Base-by-base conservation (phyloP, 2,329 filamentous ascomycete species). In the Claviceps sp. region DNA sequence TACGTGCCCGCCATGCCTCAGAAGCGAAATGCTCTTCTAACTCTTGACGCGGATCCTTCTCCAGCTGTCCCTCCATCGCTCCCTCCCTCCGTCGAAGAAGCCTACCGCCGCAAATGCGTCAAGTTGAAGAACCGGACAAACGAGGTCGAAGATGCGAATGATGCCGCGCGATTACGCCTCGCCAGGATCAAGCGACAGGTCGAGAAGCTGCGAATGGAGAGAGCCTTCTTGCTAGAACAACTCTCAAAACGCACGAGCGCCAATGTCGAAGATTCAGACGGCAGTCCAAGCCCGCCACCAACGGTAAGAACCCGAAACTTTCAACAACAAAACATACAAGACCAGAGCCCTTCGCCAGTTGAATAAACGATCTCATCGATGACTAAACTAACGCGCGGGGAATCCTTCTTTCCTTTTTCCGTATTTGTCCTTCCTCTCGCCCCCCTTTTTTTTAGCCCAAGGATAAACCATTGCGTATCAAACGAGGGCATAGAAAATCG, bases 31-130 rank as follows among this genome's bases (percentile, higher is more conserved):
- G 58, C 60, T 50, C 58, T 61, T 50, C 58, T 64, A 52, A 64
- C 67, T 60, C 62, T 66, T 70, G 65, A 72, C 62, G 34, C 13
- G 3, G 7, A 26, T 26, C 56, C 59, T 51, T 53, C 66, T 58
- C 59, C 62, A 55, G 70, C 72, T 55, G 72, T 79, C 51, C 80
- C 80, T 34, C 79, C 81, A 16, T 70, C 80, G 42, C 74, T 85
- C 4, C 89, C 91, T 19, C 91, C 93, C 16, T 95, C 89, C 16
- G 89, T 97, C 56, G 91, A 98, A 70, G 85, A 91, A 66, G 90
- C 91, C 49, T 98, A 97, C 70, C 89, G 93, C 62, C 82, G 88
- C 58, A 97, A 98, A 80, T 97, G 91, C 68, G 89, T 96, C 65
- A 87, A 94, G 61, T 80, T 98, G 22, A 94, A 94, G 71, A 86